Base-by-base conservation (phyloP, 495 filamentous ascomycete genomes). In the Hyphodiscus hymeniophilus region DNA sequence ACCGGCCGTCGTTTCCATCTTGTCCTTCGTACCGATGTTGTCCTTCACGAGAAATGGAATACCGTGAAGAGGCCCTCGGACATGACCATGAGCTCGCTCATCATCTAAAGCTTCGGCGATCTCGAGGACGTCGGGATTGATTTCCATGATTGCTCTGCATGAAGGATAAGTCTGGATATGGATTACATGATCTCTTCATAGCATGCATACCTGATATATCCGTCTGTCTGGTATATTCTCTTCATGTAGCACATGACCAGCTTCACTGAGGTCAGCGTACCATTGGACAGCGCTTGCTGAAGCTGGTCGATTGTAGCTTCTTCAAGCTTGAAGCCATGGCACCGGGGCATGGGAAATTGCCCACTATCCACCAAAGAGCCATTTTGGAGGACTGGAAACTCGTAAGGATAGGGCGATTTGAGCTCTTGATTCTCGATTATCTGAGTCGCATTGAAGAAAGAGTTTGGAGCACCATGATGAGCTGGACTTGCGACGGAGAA, bases 21-120 rank as follows among this genome's bases (percentile, higher is more conserved):
- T 69, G 51, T 87, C 84, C 39, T 72, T 72, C 2, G 77, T 81
- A 17, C 76, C 83, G 47, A 87, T 85, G 65, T 84, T 88, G 57
- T 81, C 74, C 63, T 87, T 85, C 60, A 85, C 72, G 11, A 85
- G 55, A 35, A 85, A 74, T 0, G 82, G 82, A 28, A 87, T 71
- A 12, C 82, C 82, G 63, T 87, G 80, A 2, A 84, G 65, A 3
- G 74, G 73, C 10, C 74, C 71, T 22, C 67, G 53, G 11, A 63
- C 42, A 16, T 56, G 60, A 2, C 75, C 75, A 59, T 60, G 61
- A 13, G 61, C 59, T 30, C 79, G 67, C 55, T 80, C 71, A 4
- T 49, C 50, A 56, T 82, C 79, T 4, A 78, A 60, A n/a, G 59
- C 57, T 15, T 49, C 55, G 1, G 79, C 77, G 26, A 80, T 77